Evolutionary conservation across 192 early-diverging fungal genomes (phyloP), one percentile per base, ranked within the genome.

Genomic region (Gigaspora rosea): DNA sequence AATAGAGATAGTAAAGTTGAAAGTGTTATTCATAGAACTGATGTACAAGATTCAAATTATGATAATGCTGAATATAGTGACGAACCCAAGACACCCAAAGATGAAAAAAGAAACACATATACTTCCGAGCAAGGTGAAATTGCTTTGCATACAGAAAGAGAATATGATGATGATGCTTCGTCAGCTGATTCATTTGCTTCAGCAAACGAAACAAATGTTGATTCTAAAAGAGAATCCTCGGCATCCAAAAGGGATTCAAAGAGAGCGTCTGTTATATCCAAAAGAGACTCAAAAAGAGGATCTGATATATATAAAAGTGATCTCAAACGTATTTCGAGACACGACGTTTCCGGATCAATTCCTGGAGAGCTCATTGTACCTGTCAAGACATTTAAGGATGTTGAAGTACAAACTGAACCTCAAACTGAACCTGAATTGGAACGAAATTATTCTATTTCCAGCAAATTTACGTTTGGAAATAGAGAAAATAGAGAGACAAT

Each of bases 171-270:
- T 76, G 62, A 41, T 41, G 41, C 41, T 41, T 41, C 74, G 5
- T 64, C 74, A 13, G 74, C 33, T 18, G 74, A 76, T 33, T 62
- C 54, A 13, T 64, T 61, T 74, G 36, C 72, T 18, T 74, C 72
- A 18, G 70, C 70, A 16, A 71, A 71, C 15, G 70, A 71, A 33
- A 35, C 48, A 8, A 76, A 41, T 41, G 7, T 41, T 41, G 41
- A 59, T 22, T 76, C 74, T 13, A 56, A 65, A 52, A 35, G 74
- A 65, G 61, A 12, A 65, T 76, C 74, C 3, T 9, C 74, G 5
- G 11, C 50, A 27, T 76, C 74, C 41, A 41, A 41, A 41, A 41
- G 41, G 41, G 41, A 41, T 41, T 41, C 41, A 0, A 41, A 41
- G 41, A 41, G 41, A 41, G 41, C 4, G 3, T 41, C 41, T 7